phyloP scores from a whole-genome alignment of 164 flowering plant species.

The Annona squamosa region DNA sequence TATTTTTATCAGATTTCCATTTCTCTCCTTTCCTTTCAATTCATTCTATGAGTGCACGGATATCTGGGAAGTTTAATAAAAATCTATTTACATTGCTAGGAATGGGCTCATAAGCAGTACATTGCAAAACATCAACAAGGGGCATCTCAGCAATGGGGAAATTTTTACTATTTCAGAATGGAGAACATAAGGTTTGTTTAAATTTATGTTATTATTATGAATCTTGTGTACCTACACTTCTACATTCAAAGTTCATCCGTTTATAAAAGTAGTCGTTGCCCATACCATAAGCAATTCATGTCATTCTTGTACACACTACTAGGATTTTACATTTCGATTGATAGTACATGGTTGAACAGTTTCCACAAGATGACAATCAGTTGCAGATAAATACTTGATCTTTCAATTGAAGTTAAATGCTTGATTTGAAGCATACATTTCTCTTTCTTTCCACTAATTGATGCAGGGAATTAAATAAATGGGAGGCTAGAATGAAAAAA shows the following conservation, averaged over 20 bases:
- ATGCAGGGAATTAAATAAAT: background rate
- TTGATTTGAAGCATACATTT: too few species aligned
- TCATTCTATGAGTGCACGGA: too few species aligned
- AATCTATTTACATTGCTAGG: constrained; percentile 34
- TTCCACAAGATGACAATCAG: too few species aligned
- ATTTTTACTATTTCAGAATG: constrained; percentile 94
- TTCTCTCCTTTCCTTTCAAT: too few species aligned
- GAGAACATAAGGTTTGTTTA: constrained; percentile 73
- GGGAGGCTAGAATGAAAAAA: background rate
- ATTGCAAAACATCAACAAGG: constrained; percentile 94
- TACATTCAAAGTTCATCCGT: background rate
- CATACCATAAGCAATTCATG: too few species aligned
- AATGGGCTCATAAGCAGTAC: constrained; percentile 97
- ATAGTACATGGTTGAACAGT: too few species aligned
- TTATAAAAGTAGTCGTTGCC: too few species aligned
- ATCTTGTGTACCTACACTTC: background rate
- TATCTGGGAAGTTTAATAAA: too few species aligned
- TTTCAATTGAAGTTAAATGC: too few species aligned
- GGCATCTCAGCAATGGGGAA: constrained; percentile 99
- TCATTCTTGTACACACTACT: background rate
- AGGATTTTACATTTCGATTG: background rate
- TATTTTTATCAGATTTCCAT: too few species aligned
- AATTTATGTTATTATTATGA: background rate
- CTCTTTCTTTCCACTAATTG: background rate
- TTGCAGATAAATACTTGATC: too few species aligned